These are phyloP conservation scores for Basidiobolus meristosporus DNA, from an alignment of 371 early-diverging fungal species.

Conservation along the genomic window DNA sequence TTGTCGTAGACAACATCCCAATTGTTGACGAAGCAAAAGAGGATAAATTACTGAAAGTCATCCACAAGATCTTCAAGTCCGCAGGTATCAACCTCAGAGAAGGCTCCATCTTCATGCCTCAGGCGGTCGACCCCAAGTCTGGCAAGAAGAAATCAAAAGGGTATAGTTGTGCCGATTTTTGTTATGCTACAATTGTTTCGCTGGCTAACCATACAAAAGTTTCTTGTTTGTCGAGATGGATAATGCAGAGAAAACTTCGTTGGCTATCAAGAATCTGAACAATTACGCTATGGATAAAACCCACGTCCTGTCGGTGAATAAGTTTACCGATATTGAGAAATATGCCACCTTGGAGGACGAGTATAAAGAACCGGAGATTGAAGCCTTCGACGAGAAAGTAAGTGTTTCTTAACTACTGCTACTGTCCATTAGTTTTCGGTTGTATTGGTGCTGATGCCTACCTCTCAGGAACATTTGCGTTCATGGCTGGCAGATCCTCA, in stretches of 20 bases:
- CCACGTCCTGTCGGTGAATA: slow-evolving; percentile 67
- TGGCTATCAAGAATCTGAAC: slow-evolving; percentile 60
- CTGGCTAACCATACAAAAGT: too few relatives aligned
- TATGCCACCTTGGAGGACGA: slow-evolving; percentile 54
- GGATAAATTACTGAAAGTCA: slow-evolving; percentile 57
- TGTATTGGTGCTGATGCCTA: too few relatives aligned
- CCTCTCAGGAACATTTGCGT: slow-evolving; percentile 50
- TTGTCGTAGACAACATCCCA: slow-evolving; percentile 86
- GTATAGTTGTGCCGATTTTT: too few relatives aligned
- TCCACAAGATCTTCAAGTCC: slow-evolving; percentile 65
- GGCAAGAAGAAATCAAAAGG: slow-evolving; percentile 67
- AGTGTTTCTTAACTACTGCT: too few relatives aligned
- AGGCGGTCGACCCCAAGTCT: slow-evolving; percentile 5
- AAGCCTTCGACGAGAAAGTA: slow-evolving; percentile 36
- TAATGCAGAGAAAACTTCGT: slow-evolving; percentile 60
- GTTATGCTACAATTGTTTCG: too few relatives aligned
- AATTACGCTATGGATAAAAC: slow-evolving; percentile 64
- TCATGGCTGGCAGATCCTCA: slow-evolving; percentile 76
- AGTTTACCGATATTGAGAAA: slow-evolving; percentile 79
- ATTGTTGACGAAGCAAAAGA: slow-evolving; percentile 72
- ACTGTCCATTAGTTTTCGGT: too few relatives aligned
- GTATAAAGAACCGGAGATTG: slow-evolving; percentile 44
- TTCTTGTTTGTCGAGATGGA: slow-evolving; percentile 87
- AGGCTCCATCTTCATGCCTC: slow-evolving; percentile 55
- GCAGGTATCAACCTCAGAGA: slow-evolving; percentile 55